Evolutionary conservation across 202 grass and related monocot species (phyloP), one percentile per base, ranked within the genome.

Genomic region (Hordeum pubiflorum): DNA sequence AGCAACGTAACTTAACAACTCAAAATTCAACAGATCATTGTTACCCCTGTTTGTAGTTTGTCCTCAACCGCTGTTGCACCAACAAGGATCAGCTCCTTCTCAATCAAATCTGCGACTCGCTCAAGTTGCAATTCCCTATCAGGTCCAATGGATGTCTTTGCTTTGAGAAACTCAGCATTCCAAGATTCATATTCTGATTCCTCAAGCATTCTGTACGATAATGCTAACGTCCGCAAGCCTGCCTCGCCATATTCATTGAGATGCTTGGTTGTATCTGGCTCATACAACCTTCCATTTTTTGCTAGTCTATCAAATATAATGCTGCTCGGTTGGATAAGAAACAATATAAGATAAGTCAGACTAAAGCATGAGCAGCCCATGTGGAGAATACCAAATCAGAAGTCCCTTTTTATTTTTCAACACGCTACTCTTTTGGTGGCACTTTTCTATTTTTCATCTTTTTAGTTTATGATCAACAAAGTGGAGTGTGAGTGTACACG

Each of bases 1-100:
- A 83, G 46, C 38, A 52, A 70, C 39, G 87, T 82, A 83, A 72
- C 38, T 79, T 76, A 41, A 60, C 48, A 67, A 85, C 18, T 31
- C 2, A 77, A 77, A 23, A 69, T 65, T 75, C 40, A 67, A 79
- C 22, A 10, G 11, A 4, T 40, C 17, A 24, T 59, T 72, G 64
- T 78, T 83, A 96, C 97, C 80, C 92, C 92, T 80, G 82, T 90
- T 86, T 96, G 97, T 75, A 99, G 78, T 87, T 96, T 99, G 81
- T 99, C 97, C 81, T 99, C 97, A 70, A 96, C 97, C 18, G 92
- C 92, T 69, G 93, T 96, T 83, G 93, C 97, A 60, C 97, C 97
- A 46, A 99, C 93, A 76, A 99, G 93, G 81, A 99, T 89, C 81
- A 99, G 79, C 18, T 99, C 93, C 71, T 72, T 90, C 86, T 99